A percentile compares a stretch with the other conserved stretches of the same genome.
phyloP scores from a whole-genome alignment of 2,329 filamentous ascomycete genomes.

The Trichoderma gracile region DNA sequence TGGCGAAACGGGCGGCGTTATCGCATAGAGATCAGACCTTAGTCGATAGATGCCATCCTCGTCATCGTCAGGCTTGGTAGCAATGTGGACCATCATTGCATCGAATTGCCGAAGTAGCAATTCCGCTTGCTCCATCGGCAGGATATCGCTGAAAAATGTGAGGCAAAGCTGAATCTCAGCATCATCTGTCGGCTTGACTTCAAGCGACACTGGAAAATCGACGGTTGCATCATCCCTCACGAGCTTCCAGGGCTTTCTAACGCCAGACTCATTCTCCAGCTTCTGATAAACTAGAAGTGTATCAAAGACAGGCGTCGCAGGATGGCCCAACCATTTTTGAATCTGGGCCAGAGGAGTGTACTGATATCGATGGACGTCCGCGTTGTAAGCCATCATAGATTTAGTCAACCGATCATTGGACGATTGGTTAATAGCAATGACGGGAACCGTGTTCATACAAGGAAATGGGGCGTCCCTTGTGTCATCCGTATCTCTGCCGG shows the following conservation, averaged over 20 bases:
- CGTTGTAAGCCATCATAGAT: slow-evolving; percentile 66
- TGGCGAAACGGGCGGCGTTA: slow-evolving; percentile 61
- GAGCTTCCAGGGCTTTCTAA: slow-evolving; percentile 56
- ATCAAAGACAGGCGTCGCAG: slow-evolving; percentile 72
- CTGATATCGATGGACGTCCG: slow-evolving; percentile 66
- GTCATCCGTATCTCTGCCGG: slow-evolving; percentile 66
- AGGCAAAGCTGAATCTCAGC: slow-evolving; percentile 61
- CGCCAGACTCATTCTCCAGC: slow-evolving; percentile 34
- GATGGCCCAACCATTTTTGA: slow-evolving; percentile 68
- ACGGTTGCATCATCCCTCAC: slow-evolving; percentile 66
- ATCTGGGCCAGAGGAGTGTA: slow-evolving; percentile 70
- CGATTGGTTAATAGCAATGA: slow-evolving; percentile 57
- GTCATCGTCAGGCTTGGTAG: slow-evolving; percentile 48
- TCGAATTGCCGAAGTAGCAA: slow-evolving; percentile 74
- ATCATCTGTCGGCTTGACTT: slow-evolving; percentile 61
- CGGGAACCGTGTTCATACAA: slow-evolving; percentile 78
- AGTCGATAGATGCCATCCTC: slow-evolving; percentile 43
- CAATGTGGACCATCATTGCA: slow-evolving; percentile 59
- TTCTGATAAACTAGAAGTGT: slow-evolving; percentile 85
- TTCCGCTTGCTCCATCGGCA: slow-evolving; percentile 68
- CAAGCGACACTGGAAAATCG: slow-evolving; percentile 79
- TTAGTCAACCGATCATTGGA: slow-evolving; percentile 60
- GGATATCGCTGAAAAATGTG: slow-evolving; percentile 62
- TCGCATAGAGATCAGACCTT: slow-evolving; percentile 56
- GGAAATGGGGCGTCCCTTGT: slow-evolving; percentile 67